phyloP scores from a whole-genome alignment of 352 stramenopile species.

The Phytopythium litorale region DNA sequence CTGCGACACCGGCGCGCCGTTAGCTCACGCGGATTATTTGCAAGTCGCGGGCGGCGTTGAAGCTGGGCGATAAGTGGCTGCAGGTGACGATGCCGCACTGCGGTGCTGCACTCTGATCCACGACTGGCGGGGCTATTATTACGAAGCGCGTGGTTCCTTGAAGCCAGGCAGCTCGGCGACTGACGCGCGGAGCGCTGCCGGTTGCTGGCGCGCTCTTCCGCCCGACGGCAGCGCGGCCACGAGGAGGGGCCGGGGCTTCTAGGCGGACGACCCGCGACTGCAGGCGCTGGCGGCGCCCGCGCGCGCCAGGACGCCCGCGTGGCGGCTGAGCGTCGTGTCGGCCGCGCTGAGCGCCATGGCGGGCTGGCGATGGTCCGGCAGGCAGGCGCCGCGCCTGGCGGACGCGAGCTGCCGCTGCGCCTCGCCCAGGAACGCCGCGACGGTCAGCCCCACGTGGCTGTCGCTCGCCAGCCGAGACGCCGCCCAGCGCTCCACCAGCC shows the following conservation, averaged over 20 bases:
- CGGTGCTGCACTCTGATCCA: no score
- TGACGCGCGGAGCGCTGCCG: no score
- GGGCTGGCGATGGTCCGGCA: constrained; percentile 30
- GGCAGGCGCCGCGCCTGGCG: constrained; percentile 45
- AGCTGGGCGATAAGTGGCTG: no score
- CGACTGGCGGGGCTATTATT: no score
- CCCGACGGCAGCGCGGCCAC: no score
- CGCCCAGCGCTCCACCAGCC: constrained; percentile 40
- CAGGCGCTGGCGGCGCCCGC: neutral
- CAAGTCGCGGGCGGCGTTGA: no score
- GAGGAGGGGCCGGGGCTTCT: neutral
- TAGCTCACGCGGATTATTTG: no score
- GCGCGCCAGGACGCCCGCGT: constrained; percentile 4
- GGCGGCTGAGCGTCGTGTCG: constrained; percentile 26
- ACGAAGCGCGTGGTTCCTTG: no score
- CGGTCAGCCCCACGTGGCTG: constrained; percentile 42
- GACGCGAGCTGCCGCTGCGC: constrained; percentile 43
- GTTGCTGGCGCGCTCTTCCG: no score
- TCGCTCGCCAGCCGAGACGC: constrained; percentile 6
- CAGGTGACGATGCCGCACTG: no score
- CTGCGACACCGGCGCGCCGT: no score
- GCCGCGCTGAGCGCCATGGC: constrained; percentile 54
- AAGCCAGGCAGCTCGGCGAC: no score
- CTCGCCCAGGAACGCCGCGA: constrained; percentile 58
- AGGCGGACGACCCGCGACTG: constrained; percentile 1